phyloP scores from a whole-genome alignment of 805 yeast genomes.

The Cyberlindnera nakhonratchasimensis region DNA sequence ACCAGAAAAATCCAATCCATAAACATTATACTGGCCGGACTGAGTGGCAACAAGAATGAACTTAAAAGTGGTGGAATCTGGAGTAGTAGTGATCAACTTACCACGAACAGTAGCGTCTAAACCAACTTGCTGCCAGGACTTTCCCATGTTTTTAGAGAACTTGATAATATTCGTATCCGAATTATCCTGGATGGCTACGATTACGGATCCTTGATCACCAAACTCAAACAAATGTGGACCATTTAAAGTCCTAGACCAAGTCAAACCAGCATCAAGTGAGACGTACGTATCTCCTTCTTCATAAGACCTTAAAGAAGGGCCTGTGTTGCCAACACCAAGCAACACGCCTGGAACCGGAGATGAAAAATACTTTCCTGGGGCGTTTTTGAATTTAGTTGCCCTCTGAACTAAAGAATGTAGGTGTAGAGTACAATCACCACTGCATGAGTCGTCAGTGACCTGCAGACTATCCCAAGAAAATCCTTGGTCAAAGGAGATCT shows the following conservation, averaged over 20 bases:
- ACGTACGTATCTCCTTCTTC: conserved; percentile 48
- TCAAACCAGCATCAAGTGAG: conserved; percentile 74
- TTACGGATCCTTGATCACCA: conserved; percentile 78
- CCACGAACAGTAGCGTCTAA: conserved; percentile 45
- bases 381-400: conserved; percentile 18
- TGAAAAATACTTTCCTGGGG: conserved; percentile 32
- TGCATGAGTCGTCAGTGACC: conserved; percentile 27
- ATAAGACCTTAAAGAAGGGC: conserved; percentile 23
- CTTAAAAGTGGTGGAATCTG: conserved; percentile 66
- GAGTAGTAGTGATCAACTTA: conserved; percentile 46
- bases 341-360: conserved; percentile 44
- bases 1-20: conserved; percentile 50
- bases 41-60: conserved; percentile 49
- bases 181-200: conserved; percentile 53
- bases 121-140: conserved; percentile 52
- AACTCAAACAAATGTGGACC: conserved; percentile 52
- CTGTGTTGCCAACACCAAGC: conserved; percentile 41
- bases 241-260: conserved; percentile 59
- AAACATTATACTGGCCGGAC: conserved; percentile 22
- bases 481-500: conserved; percentile 39
- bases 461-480: conserved; percentile 31
- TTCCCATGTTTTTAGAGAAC: conserved; percentile 74
- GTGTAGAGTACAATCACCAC: conserved; percentile 30
- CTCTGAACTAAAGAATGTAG: conserved; percentile 35
- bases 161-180: conserved; percentile 35